Percentiles rank a stretch among this genome's conserved stretches.
Conservation (phyloP, 1,284 basidiomycete genomes). For the Rhodotorula glutinis region DNA sequence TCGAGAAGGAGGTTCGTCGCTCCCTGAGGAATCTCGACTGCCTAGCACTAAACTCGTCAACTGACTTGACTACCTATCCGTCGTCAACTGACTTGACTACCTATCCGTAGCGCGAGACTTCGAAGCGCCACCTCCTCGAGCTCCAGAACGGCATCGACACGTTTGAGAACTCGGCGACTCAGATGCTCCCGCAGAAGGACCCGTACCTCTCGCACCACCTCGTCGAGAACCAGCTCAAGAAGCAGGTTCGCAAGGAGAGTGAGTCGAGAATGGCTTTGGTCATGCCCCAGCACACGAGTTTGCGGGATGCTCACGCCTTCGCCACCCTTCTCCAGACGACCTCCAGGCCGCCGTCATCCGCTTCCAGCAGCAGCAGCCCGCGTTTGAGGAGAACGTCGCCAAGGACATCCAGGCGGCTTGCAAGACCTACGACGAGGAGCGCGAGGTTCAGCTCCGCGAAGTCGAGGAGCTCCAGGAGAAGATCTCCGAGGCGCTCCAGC, state of each 20-base stretch:
- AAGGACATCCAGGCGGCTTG: conserved; percentile 30
- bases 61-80: not conserved
- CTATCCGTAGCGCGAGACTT: conserved; percentile 32
- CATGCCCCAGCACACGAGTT: conserved; percentile 3
- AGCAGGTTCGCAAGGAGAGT: conserved; percentile 41
- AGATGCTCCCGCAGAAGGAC: conserved; percentile 43
- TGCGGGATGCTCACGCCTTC: no score
- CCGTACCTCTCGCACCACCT: conserved; percentile 41
- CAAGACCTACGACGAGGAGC: conserved; percentile 36
- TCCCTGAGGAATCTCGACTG: not conserved
- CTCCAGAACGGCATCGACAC: conserved; percentile 38
- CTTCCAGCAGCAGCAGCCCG: conserved; percentile 38
- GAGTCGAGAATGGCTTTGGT: not conserved
- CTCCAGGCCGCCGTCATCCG: conserved; percentile 38
- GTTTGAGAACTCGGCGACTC: conserved; percentile 32
- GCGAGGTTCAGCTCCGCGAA: conserved; percentile 20
- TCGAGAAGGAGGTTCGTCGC: conserved; percentile 38
- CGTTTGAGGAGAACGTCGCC: conserved; percentile 39
- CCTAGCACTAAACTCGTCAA: no score
- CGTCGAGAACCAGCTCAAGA: conserved; percentile 39
- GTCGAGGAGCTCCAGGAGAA: conserved; percentile 28
- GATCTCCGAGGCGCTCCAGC: conserved; percentile 39
- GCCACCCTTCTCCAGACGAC: conserved; percentile 20
- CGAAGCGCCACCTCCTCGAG: conserved; percentile 28
- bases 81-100: no score